Conservation (phyloP, 768 basidiomycete genomes). For the Termitomyces sp. region DNA sequence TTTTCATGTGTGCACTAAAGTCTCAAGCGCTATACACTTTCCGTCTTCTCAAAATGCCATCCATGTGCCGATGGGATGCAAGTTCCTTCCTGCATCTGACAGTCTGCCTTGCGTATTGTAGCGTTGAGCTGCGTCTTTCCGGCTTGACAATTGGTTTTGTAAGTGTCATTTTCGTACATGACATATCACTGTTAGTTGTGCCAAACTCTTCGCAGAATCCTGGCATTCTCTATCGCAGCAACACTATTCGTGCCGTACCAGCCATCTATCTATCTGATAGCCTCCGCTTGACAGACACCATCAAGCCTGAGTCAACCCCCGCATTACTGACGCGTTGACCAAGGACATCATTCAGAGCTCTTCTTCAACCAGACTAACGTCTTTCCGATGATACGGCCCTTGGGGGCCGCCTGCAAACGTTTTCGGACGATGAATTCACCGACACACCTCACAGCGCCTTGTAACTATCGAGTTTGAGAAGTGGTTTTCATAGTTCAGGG, state of each 20-base stretch:
- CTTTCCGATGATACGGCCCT: neutral
- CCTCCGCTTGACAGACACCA: neutral
- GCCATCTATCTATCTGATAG: neutral
- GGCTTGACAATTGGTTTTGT: neutral
- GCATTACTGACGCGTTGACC: neutral
- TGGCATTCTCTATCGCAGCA: neutral
- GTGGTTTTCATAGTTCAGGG: no score
- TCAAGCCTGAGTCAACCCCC: neutral
- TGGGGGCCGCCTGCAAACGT: neutral
- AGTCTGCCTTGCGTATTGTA: neutral
- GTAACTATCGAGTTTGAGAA: neutral
- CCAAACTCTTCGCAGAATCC: neutral
- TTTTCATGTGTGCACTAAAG: constrained; percentile 2
- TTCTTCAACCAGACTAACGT: neutral
- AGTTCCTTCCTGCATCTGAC: neutral
- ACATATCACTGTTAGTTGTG: constrained; percentile 7
- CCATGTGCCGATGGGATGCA: neutral
- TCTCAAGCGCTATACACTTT: neutral
- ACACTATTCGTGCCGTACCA: neutral
- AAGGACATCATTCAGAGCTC: neutral
- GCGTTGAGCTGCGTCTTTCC: neutral
- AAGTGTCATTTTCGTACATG: neutral
- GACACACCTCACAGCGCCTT: neutral
- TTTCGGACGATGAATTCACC: neutral
- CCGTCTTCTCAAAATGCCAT: neutral